Base-by-base conservation (phyloP, 2,329 filamentous ascomycete genomes). In the Sphaerulina vaccinii region DNA sequence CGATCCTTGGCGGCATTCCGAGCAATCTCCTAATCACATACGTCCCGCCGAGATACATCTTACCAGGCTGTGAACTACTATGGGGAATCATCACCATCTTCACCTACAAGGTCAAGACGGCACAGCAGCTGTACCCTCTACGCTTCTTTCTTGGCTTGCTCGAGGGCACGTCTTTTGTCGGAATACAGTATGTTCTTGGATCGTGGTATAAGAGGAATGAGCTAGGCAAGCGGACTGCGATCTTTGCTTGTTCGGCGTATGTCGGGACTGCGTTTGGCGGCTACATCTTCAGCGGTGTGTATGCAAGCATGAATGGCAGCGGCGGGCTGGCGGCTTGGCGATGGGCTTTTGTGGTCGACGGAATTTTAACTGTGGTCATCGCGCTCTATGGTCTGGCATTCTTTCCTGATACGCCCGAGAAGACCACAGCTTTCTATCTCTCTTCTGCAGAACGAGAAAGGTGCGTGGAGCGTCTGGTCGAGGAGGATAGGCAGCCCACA, bases 281-380 rank as follows among this genome's bases (percentile, higher is more conserved):
- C 6, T 54, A 54, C 22, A 54, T 54, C 19, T 54, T 54, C 33
- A 50, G 33, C 11, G 45, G 46, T 11, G 56, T 60, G 2, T 50
- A 55, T 36, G 49, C 51, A 11, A 54, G 72, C 44, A 71, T 75
- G 71, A 64, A 72, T 13, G 72, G 72, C 0, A 57, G 71, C 2
- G 51, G 65, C 23, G 71, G 71, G 8, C 66, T 69, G 61, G 54
- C 63, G 5, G 73, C 72, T 1, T 77, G 75, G 75, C 60, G 64
- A 36, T 79, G 75, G 74, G 66, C 80, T 3, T 79, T 83, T 55
- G 64, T 83, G 1, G 73, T 83, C 19, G 80, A 84, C 56, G 80
- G 79, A 0, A 50, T 77, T 1, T 71, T 83, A 27, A 82, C 36
- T 40, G 54, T 56, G 33, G 41, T 51, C 8, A 53, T 53, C 7